Evolutionary conservation across 208 protist species (phyloP).

Genomic region (Acanthamoeba castellanii): DNA sequence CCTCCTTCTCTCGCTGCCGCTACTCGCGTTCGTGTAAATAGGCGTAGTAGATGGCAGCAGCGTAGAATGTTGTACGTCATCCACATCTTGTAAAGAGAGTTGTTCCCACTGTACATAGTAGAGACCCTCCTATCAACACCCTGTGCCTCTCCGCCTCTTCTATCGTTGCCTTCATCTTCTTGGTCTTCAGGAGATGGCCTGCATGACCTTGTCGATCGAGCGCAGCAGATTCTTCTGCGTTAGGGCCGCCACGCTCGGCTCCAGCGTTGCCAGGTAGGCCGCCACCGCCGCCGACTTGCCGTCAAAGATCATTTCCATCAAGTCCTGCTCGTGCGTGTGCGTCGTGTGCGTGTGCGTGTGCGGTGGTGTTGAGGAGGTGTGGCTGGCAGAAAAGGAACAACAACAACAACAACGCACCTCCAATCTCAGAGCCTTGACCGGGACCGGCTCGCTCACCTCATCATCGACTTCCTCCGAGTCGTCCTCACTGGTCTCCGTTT

Average conservation of each 20-base stretch:
- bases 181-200: neutral
- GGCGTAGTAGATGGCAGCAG: too few species aligned
- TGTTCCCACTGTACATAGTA: too few species aligned
- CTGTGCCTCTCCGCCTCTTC: too few species aligned
- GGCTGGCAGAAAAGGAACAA: neutral
- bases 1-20: too few species aligned
- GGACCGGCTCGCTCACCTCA: neutral
- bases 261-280: constrained; percentile 27
- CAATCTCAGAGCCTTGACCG: neutral
- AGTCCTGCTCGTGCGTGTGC: neutral
- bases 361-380: too few species aligned
- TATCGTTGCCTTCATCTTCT: too few species aligned
- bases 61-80: neutral
- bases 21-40: too few species aligned
- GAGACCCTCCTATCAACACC: too few species aligned
- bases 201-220: constrained; percentile 44
- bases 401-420: neutral
- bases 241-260: neutral
- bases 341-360: too few species aligned
- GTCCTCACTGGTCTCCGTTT: neutral
- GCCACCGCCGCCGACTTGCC: constrained; percentile 7
- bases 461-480: neutral
- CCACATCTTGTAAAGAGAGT: neutral
- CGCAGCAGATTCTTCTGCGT: neutral
- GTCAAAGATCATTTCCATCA: constrained; percentile 65